Evolutionary conservation across 2,329 filamentous ascomycete species (phyloP).

Genomic region (Claviceps sp.): DNA sequence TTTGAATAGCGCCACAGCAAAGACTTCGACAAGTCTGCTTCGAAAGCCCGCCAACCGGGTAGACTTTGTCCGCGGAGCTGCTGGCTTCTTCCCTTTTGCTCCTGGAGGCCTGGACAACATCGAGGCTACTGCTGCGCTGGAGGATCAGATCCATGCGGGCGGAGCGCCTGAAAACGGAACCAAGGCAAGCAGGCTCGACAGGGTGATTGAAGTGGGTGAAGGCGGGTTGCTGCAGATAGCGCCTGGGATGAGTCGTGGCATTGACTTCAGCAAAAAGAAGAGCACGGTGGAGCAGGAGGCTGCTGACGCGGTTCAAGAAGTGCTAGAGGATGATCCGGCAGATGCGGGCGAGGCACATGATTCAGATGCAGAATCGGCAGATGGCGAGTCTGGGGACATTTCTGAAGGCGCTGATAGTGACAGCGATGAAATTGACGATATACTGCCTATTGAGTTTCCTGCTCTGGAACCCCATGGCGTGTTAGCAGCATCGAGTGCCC

Average conservation of each 20-base stretch:
- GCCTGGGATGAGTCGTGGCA: slow-evolving; percentile 68
- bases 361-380: slow-evolving; percentile 14
- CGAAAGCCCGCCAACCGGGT: slow-evolving; percentile 76
- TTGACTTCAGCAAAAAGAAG: slow-evolving; percentile 54
- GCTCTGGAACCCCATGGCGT: slow-evolving; percentile 74
- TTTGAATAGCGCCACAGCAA: slow-evolving; percentile 77
- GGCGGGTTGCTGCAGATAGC: slow-evolving; percentile 69
- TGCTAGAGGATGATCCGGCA: slow-evolving; percentile 39
- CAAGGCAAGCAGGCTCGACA: slow-evolving; percentile 52
- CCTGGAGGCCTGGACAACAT: slow-evolving; percentile 81
- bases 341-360: slow-evolving; percentile 18
- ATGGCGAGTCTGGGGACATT: slow-evolving; percentile 13
- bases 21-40: slow-evolving; percentile 82
- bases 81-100: slow-evolving; percentile 88
- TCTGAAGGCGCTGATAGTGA: slow-evolving; percentile 32
- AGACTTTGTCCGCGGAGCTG: slow-evolving; percentile 84
- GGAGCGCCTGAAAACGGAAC: slow-evolving; percentile 27
- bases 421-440: slow-evolving; percentile 61
- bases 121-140: slow-evolving; percentile 70
- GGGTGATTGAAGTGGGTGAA: slow-evolving; percentile 74
- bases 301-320: slow-evolving; percentile 56
- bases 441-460: slow-evolving; percentile 86
- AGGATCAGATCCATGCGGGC: slow-evolving; percentile 55
- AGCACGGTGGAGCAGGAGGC: slow-evolving; percentile 43
- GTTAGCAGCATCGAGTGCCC: slow-evolving; percentile 56